Percentiles rank a stretch among this genome's conserved stretches.
Conservation (phyloP, 106 monocot species). For the Dendrobium officinale region DNA sequence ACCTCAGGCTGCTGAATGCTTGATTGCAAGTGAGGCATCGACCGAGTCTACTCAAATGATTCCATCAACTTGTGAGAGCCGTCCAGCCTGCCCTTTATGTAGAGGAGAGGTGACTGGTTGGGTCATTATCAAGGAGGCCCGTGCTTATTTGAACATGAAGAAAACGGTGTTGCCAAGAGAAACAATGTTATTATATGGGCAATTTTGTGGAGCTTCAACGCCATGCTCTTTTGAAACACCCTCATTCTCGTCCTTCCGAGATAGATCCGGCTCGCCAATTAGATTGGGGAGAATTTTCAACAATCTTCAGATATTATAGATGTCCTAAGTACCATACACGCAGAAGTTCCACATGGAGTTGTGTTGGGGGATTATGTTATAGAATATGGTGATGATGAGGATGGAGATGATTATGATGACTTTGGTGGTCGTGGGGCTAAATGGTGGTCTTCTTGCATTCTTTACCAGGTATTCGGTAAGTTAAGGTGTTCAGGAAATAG, state of each 20-base stretch:
- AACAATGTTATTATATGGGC: constrained; percentile 22
- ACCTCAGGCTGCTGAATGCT: constrained; percentile 18
- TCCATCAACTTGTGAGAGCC: neutral
- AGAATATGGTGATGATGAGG: constrained; percentile 24
- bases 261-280: constrained; percentile 28
- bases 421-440: constrained; percentile 25
- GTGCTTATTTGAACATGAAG: constrained; percentile 19
- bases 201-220: constrained; percentile 24
- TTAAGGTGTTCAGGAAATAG: constrained; percentile 25
- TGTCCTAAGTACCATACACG: constrained; percentile 37
- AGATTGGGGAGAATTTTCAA: constrained; percentile 50
- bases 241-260: constrained; percentile 29
- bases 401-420: constrained; percentile 27
- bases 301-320: constrained; percentile 38
- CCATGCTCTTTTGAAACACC: constrained; percentile 24
- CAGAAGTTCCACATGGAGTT: constrained; percentile 35
- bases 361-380: constrained; percentile 46
- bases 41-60: neutral
- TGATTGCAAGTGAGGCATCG: constrained; percentile 9
- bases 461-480: constrained; percentile 27
- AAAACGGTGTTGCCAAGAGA: constrained; percentile 33
- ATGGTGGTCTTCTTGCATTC: constrained; percentile 44
- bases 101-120: constrained; percentile 42
- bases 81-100: constrained; percentile 31
- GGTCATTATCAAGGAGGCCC: constrained; percentile 32